phyloP scores from a whole-genome alignment of 2,329 filamentous ascomycete genomes.

The Pseudogymnoascus sp. region DNA sequence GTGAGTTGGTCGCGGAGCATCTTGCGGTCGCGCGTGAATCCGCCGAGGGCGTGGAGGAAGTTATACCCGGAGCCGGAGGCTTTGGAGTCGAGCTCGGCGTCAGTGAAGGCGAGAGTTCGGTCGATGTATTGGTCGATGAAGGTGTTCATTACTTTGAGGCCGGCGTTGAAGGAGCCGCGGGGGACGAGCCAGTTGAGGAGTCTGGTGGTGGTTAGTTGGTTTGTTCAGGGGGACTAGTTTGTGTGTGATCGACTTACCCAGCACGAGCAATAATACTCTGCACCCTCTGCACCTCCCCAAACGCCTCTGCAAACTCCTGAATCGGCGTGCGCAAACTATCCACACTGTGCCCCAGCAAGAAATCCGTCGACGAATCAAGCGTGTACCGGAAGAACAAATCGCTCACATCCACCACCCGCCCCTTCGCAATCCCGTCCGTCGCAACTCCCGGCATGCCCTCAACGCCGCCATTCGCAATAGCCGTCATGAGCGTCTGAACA shows the following conservation, averaged over 20 bases:
- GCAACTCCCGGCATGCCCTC: slow-evolving; percentile 54
- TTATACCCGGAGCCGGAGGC: slow-evolving; percentile 64
- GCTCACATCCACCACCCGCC: slow-evolving; percentile 59
- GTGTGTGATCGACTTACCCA: slow-evolving; percentile 37
- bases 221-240: neutral
- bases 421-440: slow-evolving; percentile 51
- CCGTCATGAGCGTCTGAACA: slow-evolving; percentile 61
- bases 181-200: slow-evolving; percentile 51
- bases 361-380: slow-evolving; percentile 78
- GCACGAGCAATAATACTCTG: slow-evolving; percentile 60
- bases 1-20: slow-evolving; percentile 79
- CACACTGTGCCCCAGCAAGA: slow-evolving; percentile 71
- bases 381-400: slow-evolving; percentile 80
- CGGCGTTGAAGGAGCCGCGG: slow-evolving; percentile 50
- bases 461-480: slow-evolving; percentile 52
- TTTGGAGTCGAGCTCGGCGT: slow-evolving; percentile 64
- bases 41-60: slow-evolving; percentile 77
- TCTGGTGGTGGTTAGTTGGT: slow-evolving; percentile 28
- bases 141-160: slow-evolving; percentile 60
- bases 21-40: slow-evolving; percentile 63
- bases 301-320: slow-evolving; percentile 69
- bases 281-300: slow-evolving; percentile 67
- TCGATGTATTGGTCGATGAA: slow-evolving; percentile 77
- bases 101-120: slow-evolving; percentile 57
- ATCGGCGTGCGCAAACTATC: slow-evolving; percentile 46